Percentiles rank a stretch among this genome's conserved stretches.
Evolutionary conservation across 192 early-diverging fungal genomes (phyloP).

Genomic region (Helicostylum pulchrum): DNA sequence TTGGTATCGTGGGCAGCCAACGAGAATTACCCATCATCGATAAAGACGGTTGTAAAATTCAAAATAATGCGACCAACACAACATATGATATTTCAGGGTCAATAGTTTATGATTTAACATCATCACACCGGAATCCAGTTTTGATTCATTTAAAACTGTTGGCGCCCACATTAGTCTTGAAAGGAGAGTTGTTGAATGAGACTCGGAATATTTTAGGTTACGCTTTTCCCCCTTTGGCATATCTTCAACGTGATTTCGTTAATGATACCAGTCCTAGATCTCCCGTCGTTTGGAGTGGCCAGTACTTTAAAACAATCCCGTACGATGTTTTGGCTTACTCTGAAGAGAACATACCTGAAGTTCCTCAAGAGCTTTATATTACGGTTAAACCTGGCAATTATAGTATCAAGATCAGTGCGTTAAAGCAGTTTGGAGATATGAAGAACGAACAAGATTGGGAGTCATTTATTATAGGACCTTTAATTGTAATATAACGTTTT

Average conservation of each 20-base stretch:
- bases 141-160: constrained; percentile 13
- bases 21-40: constrained; percentile 46
- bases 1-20: constrained; percentile 43
- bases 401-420: constrained; percentile 23
- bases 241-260: constrained; percentile 17
- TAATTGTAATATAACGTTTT: constrained; percentile 3
- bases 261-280: not conserved
- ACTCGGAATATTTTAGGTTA: not conserved
- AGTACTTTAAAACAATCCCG: not conserved
- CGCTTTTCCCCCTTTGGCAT: constrained; percentile 10
- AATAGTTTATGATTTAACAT: not conserved
- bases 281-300: constrained; percentile 12
- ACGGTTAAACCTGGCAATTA: constrained; percentile 22
- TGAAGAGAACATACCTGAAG: not conserved
- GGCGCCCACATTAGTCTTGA: constrained; percentile 14
- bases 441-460: constrained; percentile 20
- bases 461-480: constrained; percentile 9
- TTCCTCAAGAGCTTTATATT: not conserved
- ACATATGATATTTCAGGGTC: not conserved
- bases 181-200: constrained; percentile 20
- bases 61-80: not conserved
- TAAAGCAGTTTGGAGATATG: constrained; percentile 32
- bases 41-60: not conserved
- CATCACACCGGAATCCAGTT: not conserved
- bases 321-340: not conserved